Evolutionary conservation across 129 eudicot species (phyloP), one percentile per base, ranked within the genome.

Genomic region (Deinandra increscens): DNA sequence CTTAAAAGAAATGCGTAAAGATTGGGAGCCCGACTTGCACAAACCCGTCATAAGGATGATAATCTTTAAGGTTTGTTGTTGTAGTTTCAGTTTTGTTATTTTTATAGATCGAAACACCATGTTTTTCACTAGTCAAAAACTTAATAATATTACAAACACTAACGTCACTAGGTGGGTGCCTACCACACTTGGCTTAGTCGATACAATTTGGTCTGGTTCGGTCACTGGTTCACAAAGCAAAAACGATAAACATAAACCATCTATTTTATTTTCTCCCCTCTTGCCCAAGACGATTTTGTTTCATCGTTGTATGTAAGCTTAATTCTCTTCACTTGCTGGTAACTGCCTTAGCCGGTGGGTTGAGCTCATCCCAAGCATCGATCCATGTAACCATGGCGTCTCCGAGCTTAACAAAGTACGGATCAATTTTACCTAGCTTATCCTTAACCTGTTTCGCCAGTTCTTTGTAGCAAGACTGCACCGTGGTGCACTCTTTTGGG

Each of bases 361-460:
- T 85, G 29, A 82, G 84, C 64, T 82, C 85, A 9, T 85, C 87
- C 91, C 91, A 85, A 60, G 91, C 91, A 15, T 82, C 83, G 29
- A 80, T 85, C 91, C 91, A 85, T 33, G 91, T 85, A 15, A 79
- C 85, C 91, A 85, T 85, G 59, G 87, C 85, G 42, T 85, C 91
- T 0, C 66, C 81, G 6, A 85, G 87, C 81, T 85, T 85, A 66
- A 59, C 69, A 51, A 85, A 85, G 72, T 85, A 85, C 0, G 81
- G 84, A 37, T 85, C 91, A 6, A 80, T 68, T 38, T 82, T 82
- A 6, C 87, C 83, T 9, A 85, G 83, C 76, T 85, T 85, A 23
- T 85, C 91, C 60, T 82, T 85, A 3, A 85, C 91, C 55, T 82
- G 87, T 54, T 80, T 82, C 0, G 91, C 59, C 33, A 85, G 79